Evolutionary conservation across 2,329 filamentous ascomycete genomes (phyloP).

Genomic region (Cercospora sesami): DNA sequence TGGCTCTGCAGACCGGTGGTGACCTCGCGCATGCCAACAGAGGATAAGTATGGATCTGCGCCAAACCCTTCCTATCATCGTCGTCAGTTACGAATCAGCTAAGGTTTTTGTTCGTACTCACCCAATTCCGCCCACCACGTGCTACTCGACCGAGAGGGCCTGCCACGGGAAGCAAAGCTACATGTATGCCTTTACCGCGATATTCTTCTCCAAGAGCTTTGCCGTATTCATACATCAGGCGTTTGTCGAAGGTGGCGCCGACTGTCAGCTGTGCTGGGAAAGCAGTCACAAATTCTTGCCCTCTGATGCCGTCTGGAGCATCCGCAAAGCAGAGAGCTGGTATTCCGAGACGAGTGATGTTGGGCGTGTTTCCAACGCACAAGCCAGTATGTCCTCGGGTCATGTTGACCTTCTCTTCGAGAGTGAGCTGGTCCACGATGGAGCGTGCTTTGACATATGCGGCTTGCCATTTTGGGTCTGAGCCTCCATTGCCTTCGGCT

Average conservation of each 20-base stretch:
- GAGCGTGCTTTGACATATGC: constrained; percentile 37
- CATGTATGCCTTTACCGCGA: constrained; percentile 36
- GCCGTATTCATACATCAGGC: constrained; percentile 54
- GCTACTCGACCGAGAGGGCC: constrained; percentile 53
- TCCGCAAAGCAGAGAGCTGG: constrained; percentile 50
- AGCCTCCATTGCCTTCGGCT: constrained; percentile 31
- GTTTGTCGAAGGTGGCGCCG: constrained; percentile 54
- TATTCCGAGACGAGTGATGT: constrained; percentile 68
- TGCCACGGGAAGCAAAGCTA: constrained; percentile 64
- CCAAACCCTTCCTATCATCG: constrained; percentile 55
- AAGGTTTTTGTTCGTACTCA: constrained; percentile 32
- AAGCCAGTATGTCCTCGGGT: constrained; percentile 36
- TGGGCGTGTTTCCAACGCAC: constrained; percentile 76
- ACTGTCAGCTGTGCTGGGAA: constrained; percentile 74
- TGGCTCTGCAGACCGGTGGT: constrained; percentile 54
- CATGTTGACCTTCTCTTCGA: constrained; percentile 40
- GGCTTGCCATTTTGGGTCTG: constrained; percentile 32
- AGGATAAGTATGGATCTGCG: constrained; percentile 63
- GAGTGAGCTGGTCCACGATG: constrained; percentile 39
- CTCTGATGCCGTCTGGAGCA: constrained; percentile 60
- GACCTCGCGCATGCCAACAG: constrained; percentile 50
- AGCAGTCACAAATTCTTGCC: constrained; percentile 71
- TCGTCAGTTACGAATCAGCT: not conserved
- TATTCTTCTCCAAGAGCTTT: constrained; percentile 52
- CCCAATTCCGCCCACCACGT: constrained; percentile 43